Base-by-base conservation (phyloP, 2,329 filamentous ascomycete species). In the Nemania sp. region DNA sequence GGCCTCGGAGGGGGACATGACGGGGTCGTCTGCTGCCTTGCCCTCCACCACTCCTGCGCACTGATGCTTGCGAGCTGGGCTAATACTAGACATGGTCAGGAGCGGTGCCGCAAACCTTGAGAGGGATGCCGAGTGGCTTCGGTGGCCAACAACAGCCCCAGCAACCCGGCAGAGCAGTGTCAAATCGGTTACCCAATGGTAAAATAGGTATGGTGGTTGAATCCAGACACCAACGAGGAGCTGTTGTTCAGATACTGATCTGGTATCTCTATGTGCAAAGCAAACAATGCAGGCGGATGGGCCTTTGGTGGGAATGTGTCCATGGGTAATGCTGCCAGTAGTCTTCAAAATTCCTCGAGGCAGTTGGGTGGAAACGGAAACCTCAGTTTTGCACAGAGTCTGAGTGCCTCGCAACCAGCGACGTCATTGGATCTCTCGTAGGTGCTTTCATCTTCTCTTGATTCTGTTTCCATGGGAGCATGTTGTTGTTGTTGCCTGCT, bases 331-430 rank as follows among this genome's bases (percentile, higher is more conserved):
- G 80, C 77, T 68, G 80, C 80, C 69, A 78, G 45, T 55, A 64
- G 79, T 45, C 77, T 86, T 59, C 83, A 80, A 69, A 85, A 80
- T 65, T 78, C 80, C 51, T 74, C 78, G 56, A 79, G 83, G 70
- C 81, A 86, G 76, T 75, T 85, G 69, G 80, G 81, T 64, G 79
- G 84, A 68, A 86, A 83, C 73, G 79, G 84, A 68, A 86, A 83
- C 73, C 78, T 86, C 60, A 89, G 86, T 74, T 89, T 89, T 75
- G 86, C 86, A 50, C 86, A 89, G 73, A 88, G 85, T 71, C 77
- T 89, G 69, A 82, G 81, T 69, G 84, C 84, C 64, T 87, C 86
- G 59, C 85, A 87, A 74, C 81, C 84, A 68, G 78, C 83, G 67
- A 85, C 86, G 64, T 81, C 85, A 43, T 75, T 89, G 62, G 87